phyloP scores from a whole-genome alignment of 2,329 filamentous ascomycete species.

The Penicillium freii region DNA sequence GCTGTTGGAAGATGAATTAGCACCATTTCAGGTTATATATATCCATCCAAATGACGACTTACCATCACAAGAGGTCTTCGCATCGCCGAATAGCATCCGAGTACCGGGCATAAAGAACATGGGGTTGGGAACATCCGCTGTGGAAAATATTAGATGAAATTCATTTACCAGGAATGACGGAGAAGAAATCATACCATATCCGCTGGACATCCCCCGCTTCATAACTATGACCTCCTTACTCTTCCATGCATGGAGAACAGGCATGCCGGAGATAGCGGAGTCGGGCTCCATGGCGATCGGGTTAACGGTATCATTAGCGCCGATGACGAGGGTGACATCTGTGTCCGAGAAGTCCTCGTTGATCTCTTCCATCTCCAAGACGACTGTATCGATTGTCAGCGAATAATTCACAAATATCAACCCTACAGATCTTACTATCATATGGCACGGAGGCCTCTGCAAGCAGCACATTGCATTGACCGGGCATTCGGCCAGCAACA shows the following conservation, averaged over 20 bases:
- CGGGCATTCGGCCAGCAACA: slow-evolving; percentile 87
- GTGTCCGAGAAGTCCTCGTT: slow-evolving; percentile 88
- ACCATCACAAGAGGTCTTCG: slow-evolving; percentile 79
- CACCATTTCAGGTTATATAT: neutral
- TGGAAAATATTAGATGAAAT: slow-evolving; percentile 7
- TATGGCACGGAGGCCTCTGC: slow-evolving; percentile 87
- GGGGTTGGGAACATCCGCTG: slow-evolving; percentile 84
- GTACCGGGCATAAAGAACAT: slow-evolving; percentile 92
- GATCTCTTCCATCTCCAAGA: slow-evolving; percentile 94
- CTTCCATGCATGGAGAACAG: slow-evolving; percentile 89
- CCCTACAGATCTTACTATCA: slow-evolving; percentile 54
- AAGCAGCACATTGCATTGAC: slow-evolving; percentile 86
- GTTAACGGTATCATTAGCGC: slow-evolving; percentile 90
- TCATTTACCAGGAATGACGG: neutral
- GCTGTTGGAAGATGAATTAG: slow-evolving; percentile 28
- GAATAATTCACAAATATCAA: no score
- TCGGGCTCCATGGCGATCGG: slow-evolving; percentile 82
- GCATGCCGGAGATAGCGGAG: slow-evolving; percentile 86
- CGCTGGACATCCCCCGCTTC: slow-evolving; percentile 86
- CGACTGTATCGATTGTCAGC: slow-evolving; percentile 48
- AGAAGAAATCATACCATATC: slow-evolving; percentile 63
- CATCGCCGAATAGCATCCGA: slow-evolving; percentile 90
- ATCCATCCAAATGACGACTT: slow-evolving; percentile 32
- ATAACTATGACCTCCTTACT: slow-evolving; percentile 89
- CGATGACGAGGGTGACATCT: slow-evolving; percentile 83